Conservation (phyloP, 2,329 filamentous ascomycete species). For the Pseudocercospora vitis region DNA sequence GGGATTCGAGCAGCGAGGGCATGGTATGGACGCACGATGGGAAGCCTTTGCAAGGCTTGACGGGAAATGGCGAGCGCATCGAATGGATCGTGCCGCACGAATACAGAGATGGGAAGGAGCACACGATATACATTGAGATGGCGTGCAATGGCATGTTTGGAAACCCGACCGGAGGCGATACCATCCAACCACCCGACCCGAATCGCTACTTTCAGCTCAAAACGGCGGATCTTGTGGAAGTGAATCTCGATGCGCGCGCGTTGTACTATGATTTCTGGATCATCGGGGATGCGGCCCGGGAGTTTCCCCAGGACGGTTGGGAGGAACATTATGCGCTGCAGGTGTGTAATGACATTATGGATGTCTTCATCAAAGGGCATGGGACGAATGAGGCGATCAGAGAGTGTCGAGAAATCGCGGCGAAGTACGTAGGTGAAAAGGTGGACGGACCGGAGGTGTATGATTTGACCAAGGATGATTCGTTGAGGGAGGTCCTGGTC, state of each 20-base stretch:
- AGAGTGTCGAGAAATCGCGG: slow-evolving; percentile 77
- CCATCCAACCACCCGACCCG: slow-evolving; percentile 84
- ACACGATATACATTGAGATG: slow-evolving; percentile 95
- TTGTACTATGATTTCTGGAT: slow-evolving; percentile 95
- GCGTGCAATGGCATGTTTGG: slow-evolving; percentile 99
- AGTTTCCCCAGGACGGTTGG: slow-evolving; percentile 85
- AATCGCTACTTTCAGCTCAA: slow-evolving; percentile 75
- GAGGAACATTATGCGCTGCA: slow-evolving; percentile 84
- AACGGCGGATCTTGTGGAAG: slow-evolving; percentile 81
- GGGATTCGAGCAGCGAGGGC: slow-evolving; percentile 95
- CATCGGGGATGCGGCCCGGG: slow-evolving; percentile 84
- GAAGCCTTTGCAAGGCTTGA: slow-evolving; percentile 86
- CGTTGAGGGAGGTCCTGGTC: slow-evolving; percentile 66
- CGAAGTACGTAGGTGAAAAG: slow-evolving; percentile 75
- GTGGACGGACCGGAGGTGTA: slow-evolving; percentile 86
- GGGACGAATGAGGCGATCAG: slow-evolving; percentile 71
- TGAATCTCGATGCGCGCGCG: slow-evolving; percentile 80
- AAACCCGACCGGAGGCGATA: slow-evolving; percentile 79
- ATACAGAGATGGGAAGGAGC: slow-evolving; percentile 81
- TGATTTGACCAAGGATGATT: slow-evolving; percentile 50
- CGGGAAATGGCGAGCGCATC: slow-evolving; percentile 80
- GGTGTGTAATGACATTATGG: slow-evolving; percentile 83
- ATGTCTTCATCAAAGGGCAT: slow-evolving; percentile 79
- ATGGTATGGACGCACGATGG: slow-evolving; percentile 89
- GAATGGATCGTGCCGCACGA: slow-evolving; percentile 86